Conservation (phyloP, 2,329 filamentous ascomycete species). For the Ophiostoma montium region DNA sequence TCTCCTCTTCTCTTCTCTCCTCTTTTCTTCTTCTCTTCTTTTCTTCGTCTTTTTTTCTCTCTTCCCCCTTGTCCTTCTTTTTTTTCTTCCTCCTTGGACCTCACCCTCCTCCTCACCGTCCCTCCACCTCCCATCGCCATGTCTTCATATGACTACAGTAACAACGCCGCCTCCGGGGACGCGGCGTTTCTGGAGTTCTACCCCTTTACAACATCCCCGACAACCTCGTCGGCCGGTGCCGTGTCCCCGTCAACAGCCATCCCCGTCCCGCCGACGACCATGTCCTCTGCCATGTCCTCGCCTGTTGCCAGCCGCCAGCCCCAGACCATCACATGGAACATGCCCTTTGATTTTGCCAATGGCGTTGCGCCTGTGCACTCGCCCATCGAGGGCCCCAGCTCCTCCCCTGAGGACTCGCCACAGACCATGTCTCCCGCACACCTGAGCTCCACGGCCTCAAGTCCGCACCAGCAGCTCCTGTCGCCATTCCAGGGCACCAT, state of each 20-base stretch:
- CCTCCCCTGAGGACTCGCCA: constrained; percentile 38
- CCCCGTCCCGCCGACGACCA: constrained; percentile 23
- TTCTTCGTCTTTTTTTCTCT: not conserved
- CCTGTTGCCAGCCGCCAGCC: constrained; percentile 20
- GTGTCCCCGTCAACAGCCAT: constrained; percentile 19
- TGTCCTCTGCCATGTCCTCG: constrained; percentile 22
- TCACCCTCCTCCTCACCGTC: not conserved
- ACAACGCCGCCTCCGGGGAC: constrained; percentile 35
- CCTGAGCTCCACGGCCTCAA: constrained; percentile 35
- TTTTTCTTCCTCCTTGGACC: not conserved
- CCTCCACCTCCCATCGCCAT: constrained; percentile 4
- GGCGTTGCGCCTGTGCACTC: constrained; percentile 20
- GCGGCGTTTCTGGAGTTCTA: constrained; percentile 42
- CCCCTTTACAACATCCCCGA: constrained; percentile 22
- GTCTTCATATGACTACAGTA: constrained; percentile 10
- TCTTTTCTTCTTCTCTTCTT: not conserved
- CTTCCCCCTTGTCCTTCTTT: not conserved
- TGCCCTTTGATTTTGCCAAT: constrained; percentile 35
- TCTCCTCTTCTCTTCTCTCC: not conserved
- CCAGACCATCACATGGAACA: constrained; percentile 30
- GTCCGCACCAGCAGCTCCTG: constrained; percentile 38
- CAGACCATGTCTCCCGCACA: constrained; percentile 30
- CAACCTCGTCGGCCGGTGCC: constrained; percentile 18
- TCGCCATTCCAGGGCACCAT: constrained; percentile 39
- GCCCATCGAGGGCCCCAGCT: constrained; percentile 29